Evolutionary conservation across 352 stramenopile genomes (phyloP).

Genomic region (Globisporangium nagaii): DNA sequence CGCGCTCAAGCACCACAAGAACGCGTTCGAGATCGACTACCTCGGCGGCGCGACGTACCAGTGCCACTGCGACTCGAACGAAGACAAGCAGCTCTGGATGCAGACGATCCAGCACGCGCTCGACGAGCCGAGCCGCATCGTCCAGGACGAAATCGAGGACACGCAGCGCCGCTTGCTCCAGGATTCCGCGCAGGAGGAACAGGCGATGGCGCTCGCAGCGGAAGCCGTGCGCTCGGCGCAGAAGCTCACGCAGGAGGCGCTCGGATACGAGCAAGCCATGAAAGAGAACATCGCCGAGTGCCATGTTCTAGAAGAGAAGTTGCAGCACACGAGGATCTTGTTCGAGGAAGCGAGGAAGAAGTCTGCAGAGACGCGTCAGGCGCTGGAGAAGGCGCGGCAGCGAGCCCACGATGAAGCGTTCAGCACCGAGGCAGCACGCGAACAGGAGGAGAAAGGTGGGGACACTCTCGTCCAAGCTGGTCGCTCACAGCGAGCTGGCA

Average conservation of each 20-base stretch:
- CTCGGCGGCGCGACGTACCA: slow-evolving; percentile 42
- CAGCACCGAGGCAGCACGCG: neutral
- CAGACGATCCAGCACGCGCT: slow-evolving; percentile 53
- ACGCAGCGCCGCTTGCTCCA: slow-evolving; percentile 42
- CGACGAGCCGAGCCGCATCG: slow-evolving; percentile 65
- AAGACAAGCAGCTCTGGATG: slow-evolving; percentile 54
- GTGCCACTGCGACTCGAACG: slow-evolving; percentile 50
- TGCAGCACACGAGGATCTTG: slow-evolving; percentile 21
- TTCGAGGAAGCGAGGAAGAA: slow-evolving; percentile 24
- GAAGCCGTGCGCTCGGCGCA: slow-evolving; percentile 41
- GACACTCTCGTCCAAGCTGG: neutral
- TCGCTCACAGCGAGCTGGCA: neutral
- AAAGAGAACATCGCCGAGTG: slow-evolving; percentile 23
- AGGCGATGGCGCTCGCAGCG: slow-evolving; percentile 35
- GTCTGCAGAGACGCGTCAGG: slow-evolving; percentile 15
- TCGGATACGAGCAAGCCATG: slow-evolving; percentile 22
- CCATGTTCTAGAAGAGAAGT: slow-evolving; percentile 20
- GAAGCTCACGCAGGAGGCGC: slow-evolving; percentile 20
- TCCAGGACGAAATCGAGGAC: slow-evolving; percentile 72
- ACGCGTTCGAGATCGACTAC: slow-evolving; percentile 24
- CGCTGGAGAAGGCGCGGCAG: slow-evolving; percentile 25
- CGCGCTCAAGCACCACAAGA: slow-evolving; percentile 12
- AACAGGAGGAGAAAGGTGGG: neutral
- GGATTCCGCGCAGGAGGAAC: slow-evolving; percentile 31
- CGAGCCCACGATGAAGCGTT: slow-evolving; percentile 28